A percentile compares a stretch with the other conserved stretches of the same genome.
Evolutionary conservation across 2,329 filamentous ascomycete species (phyloP).

Genomic region (Microsporum audouinii): DNA sequence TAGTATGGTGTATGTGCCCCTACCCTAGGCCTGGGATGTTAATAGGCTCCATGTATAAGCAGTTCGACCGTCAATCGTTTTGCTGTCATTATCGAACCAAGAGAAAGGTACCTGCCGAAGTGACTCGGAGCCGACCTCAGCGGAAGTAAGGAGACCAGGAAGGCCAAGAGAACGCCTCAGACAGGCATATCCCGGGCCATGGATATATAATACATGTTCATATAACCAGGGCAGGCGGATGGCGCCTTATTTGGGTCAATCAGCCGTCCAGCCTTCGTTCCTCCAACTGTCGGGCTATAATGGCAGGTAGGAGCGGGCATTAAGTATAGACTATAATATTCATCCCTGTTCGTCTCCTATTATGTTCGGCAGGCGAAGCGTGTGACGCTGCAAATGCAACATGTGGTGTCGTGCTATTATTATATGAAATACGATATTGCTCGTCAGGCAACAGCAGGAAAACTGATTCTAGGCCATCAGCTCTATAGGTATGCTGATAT

Average conservation of each 20-base stretch:
- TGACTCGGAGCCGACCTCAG: neutral
- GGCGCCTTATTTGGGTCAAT: too few species aligned
- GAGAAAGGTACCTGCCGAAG: neutral
- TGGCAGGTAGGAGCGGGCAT: neutral
- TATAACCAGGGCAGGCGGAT: neutral
- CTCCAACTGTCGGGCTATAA: neutral
- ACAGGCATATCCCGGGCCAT: neutral
- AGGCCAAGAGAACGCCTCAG: neutral
- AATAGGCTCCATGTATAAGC: neutral
- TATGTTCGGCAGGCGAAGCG: neutral
- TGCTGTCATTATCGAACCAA: neutral
- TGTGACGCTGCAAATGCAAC: neutral
- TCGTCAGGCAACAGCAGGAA: neutral
- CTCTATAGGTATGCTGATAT: too few species aligned
- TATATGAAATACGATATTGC: neutral
- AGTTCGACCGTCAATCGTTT: neutral
- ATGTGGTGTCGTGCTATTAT: neutral
- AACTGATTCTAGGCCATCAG: neutral
- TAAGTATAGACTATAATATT: neutral
- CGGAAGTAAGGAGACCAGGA: neutral
- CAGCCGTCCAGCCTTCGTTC: too few species aligned
- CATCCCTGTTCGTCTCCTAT: neutral
- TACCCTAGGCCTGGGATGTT: neutral
- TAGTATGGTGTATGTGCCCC: neutral
- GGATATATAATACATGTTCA: neutral